These are phyloP conservation scores for Chenopodium quinoa DNA, from an alignment of 148 eudicot genomes.

Conservation along the genomic window DNA sequence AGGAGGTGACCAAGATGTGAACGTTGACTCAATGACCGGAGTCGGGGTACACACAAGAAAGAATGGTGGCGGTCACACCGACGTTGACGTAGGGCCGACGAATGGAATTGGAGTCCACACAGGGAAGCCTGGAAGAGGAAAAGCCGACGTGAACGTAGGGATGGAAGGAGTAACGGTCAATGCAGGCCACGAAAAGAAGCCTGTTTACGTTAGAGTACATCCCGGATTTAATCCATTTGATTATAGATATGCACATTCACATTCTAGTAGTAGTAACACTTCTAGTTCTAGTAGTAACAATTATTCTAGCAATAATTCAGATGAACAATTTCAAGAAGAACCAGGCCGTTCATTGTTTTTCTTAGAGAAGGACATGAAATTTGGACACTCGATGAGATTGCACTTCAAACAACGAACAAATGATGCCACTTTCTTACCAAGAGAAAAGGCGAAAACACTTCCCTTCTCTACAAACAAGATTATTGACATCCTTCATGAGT, in stretches of 20 bases:
- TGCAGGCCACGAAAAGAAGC: conserved; percentile 20
- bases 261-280: no score
- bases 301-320: not conserved
- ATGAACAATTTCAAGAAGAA: not conserved
- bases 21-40: not conserved
- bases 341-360: conserved; percentile 31
- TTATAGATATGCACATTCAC: conserved; percentile 3
- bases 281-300: no score
- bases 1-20: not conserved
- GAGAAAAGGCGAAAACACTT: conserved; percentile 13
- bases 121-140: conserved; percentile 13
- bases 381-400: conserved; percentile 19
- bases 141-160: not conserved
- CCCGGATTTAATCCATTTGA: conserved; percentile 21
- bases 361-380: conserved; percentile 31
- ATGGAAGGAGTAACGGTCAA: conserved; percentile 8
- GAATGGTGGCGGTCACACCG: not conserved
- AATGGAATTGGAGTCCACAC: not conserved
- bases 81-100: not conserved
- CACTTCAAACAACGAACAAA: conserved; percentile 17
- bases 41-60: not conserved
- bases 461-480: conserved; percentile 31
- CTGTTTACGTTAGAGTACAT: conserved; percentile 18
- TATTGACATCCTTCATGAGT: conserved; percentile 12
- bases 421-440: conserved; percentile 29